Evolutionary conservation across 73 alveolate genomes (phyloP).

Genomic region (Paramecium octaurelia): DNA sequence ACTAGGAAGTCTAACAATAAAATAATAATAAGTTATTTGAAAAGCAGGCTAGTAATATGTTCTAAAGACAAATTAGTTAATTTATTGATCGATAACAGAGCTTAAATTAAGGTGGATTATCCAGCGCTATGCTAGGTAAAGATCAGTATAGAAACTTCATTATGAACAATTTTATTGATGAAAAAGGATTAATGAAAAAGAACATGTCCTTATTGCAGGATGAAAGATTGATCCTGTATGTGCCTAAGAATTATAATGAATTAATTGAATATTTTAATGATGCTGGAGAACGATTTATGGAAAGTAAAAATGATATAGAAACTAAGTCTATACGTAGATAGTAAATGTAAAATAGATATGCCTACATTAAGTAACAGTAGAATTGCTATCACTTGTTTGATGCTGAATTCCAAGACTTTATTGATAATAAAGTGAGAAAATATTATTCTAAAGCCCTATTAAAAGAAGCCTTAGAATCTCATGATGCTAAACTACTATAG

Average conservation of each 20-base stretch:
- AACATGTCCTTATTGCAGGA: neutral
- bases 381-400: slow-evolving; percentile 42
- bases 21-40: neutral
- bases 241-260: slow-evolving; percentile 40
- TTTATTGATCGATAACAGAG: neutral
- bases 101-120: neutral
- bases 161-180: neutral
- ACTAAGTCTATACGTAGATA: slow-evolving; percentile 13
- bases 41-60: neutral
- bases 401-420: slow-evolving; percentile 43
- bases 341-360: neutral
- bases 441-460: slow-evolving; percentile 8
- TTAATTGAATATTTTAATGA: slow-evolving; percentile 43
- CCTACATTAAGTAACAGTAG: neutral
- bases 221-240: neutral
- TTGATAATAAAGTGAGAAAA: slow-evolving; percentile 29
- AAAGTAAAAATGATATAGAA: neutral
- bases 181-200: neutral
- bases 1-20: neutral
- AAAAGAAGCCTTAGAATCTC: neutral
- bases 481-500: neutral
- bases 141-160: slow-evolving; percentile 30
- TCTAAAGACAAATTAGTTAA: neutral
- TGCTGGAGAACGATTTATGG: slow-evolving; percentile 40
- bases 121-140: slow-evolving; percentile 18